Conservation (phyloP, 768 basidiomycete genomes). For the Lactifluus echinatus region DNA sequence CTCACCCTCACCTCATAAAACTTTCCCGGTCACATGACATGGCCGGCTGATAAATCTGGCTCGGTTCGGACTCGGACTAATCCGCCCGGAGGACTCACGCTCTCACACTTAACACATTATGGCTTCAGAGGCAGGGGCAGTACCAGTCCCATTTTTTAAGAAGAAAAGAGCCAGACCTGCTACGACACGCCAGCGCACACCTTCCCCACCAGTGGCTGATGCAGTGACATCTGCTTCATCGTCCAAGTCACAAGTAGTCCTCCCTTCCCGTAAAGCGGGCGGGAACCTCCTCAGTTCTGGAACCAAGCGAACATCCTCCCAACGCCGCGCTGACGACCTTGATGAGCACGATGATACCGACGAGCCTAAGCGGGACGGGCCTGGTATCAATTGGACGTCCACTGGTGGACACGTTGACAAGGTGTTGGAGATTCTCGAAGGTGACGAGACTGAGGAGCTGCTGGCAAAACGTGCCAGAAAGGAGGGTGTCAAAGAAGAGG, state of each 20-base stretch:
- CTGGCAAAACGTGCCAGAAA: conserved; percentile 58
- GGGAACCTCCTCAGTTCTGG: conserved; percentile 72
- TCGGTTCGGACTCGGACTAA: too few relatives aligned
- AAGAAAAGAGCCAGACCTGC: conserved; percentile 74
- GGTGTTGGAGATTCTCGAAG: conserved; percentile 69
- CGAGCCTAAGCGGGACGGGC: conserved; percentile 37
- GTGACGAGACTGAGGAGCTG: conserved; percentile 71
- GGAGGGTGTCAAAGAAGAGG: conserved; percentile 50
- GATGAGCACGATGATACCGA: conserved; percentile 46
- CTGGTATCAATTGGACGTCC: conserved; percentile 71
- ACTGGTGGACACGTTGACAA: conserved; percentile 67
- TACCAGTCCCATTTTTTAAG: conserved; percentile 83
- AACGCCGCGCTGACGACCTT: conserved; percentile 41
- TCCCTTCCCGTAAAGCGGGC: conserved; percentile 60
- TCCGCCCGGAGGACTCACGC: too few relatives aligned
- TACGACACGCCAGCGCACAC: conserved; percentile 66
- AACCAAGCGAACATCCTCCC: conserved; percentile 51
- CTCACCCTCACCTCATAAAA: too few relatives aligned
- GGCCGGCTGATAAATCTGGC: not conserved
- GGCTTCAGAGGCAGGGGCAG: conserved; percentile 25
- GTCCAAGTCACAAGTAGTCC: conserved; percentile 62
- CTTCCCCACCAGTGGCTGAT: conserved; percentile 51
- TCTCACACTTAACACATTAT: conserved; percentile 20
- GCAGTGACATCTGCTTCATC: conserved; percentile 40
- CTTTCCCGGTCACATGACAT: not conserved